phyloP scores from a whole-genome alignment of 495 filamentous ascomycete species.

The Neurospora pannonica region DNA sequence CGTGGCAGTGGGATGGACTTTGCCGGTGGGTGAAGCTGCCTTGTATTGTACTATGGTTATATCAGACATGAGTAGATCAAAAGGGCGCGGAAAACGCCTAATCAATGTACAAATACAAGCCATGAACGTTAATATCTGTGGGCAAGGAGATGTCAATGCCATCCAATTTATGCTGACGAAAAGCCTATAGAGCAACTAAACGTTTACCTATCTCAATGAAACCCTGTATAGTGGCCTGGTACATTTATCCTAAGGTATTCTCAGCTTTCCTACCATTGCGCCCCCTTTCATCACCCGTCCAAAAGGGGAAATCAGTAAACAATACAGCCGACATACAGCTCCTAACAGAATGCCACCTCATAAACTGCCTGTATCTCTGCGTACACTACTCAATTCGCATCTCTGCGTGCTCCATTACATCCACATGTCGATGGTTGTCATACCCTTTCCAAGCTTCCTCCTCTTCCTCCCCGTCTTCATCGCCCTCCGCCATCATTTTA shows the following conservation, averaged over 20 bases:
- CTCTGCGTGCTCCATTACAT: background rate
- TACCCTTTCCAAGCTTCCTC: background rate
- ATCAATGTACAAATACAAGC: conserved; percentile 5
- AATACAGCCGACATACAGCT: background rate
- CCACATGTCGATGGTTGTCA: background rate
- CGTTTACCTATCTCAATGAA: background rate
- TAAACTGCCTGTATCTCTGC: background rate
- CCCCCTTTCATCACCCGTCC: background rate
- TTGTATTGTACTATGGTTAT: conserved; percentile 14
- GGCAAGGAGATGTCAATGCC: background rate
- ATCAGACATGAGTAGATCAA: conserved; percentile 8
- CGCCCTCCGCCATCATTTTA: background rate
- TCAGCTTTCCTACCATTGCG: background rate
- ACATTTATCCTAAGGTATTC: background rate
- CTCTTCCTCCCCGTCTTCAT: background rate
- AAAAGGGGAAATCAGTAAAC: background rate
- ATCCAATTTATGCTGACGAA: background rate
- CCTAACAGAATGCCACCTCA: background rate
- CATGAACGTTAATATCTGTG: background rate
- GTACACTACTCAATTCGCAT: background rate
- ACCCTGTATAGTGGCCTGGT: background rate
- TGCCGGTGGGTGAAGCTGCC: background rate
- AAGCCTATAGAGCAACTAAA: background rate
- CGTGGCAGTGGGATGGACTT: background rate
- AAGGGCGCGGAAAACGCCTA: background rate